Evolutionary conservation across 139 green algal genomes (phyloP).

Genomic region (Ostreobium quekettii): DNA sequence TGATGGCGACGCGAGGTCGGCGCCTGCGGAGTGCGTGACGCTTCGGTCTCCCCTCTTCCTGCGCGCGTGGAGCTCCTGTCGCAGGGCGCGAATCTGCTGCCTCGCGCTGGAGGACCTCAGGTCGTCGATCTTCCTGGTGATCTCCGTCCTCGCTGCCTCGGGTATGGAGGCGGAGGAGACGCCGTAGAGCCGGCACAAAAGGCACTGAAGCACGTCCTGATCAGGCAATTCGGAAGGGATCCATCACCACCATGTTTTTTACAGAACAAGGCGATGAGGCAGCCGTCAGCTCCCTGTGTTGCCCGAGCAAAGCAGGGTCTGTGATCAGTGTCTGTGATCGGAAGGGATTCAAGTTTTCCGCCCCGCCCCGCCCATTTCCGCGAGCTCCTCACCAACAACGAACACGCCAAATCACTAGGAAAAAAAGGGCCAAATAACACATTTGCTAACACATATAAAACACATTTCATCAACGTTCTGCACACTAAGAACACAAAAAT

Average conservation of each 20-base stretch:
- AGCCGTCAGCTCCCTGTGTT: too few species aligned
- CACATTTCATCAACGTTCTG: too few species aligned
- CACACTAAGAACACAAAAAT: too few species aligned
- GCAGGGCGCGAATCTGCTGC: neutral
- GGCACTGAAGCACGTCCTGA: neutral
- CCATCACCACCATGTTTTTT: neutral
- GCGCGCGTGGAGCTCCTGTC: neutral
- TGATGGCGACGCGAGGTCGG: too few species aligned
- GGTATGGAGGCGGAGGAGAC: neutral
- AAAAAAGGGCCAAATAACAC: too few species aligned
- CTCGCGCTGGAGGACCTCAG: neutral
- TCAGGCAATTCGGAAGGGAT: neutral
- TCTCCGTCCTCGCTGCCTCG: neutral
- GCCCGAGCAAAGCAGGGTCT: too few species aligned
- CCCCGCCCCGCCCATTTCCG: too few species aligned
- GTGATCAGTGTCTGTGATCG: too few species aligned
- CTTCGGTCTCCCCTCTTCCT: neutral
- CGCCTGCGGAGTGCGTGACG: neutral
- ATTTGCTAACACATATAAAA: too few species aligned
- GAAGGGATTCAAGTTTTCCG: too few species aligned
- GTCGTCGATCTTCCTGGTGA: neutral
- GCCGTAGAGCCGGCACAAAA: neutral
- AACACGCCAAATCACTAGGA: too few species aligned
- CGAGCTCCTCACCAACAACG: too few species aligned
- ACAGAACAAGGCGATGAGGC: neutral